Conservation (phyloP, 495 filamentous ascomycete species). For the Aspergillus campestris region DNA sequence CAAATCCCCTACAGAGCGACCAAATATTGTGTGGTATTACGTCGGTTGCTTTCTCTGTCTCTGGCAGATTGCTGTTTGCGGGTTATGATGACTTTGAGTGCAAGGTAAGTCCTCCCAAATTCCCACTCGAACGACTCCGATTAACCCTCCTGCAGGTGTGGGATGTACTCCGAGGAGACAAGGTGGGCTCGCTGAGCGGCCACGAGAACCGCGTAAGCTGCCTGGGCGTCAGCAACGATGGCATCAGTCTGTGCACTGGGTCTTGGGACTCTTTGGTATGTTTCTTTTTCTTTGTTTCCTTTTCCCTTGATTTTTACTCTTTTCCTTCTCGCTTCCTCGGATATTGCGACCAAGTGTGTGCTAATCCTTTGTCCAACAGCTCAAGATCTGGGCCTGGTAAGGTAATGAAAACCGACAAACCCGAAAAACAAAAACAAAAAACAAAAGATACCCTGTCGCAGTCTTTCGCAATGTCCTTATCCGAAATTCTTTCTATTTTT, state of each 20-base stretch:
- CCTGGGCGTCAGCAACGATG: conserved; percentile 95
- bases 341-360: neutral
- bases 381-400: conserved; percentile 81
- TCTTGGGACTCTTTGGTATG: conserved; percentile 98
- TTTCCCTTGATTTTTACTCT: no score
- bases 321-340: no score
- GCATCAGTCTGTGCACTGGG: conserved; percentile 97
- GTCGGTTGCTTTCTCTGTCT: conserved; percentile 96
- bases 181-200: conserved; percentile 89
- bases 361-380: conserved; percentile 38
- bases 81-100: conserved; percentile 99
- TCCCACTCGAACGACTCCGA: neutral
- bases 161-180: conserved; percentile 94
- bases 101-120: conserved; percentile 60
- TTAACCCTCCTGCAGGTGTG: conserved; percentile 60
- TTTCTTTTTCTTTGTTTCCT: conserved; percentile 9
- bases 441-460: conserved; percentile 40
- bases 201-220: conserved; percentile 99
- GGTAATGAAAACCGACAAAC: conserved; percentile 8
- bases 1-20: conserved; percentile 59
- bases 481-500: conserved; percentile 23
- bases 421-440: conserved; percentile 23
- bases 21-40: conserved; percentile 97
- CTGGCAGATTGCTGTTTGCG: conserved; percentile 88
- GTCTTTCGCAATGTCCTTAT: conserved; percentile 37